phyloP scores from a whole-genome alignment of 73 alveolate genomes.

The Tetrahymena elliotti region DNA sequence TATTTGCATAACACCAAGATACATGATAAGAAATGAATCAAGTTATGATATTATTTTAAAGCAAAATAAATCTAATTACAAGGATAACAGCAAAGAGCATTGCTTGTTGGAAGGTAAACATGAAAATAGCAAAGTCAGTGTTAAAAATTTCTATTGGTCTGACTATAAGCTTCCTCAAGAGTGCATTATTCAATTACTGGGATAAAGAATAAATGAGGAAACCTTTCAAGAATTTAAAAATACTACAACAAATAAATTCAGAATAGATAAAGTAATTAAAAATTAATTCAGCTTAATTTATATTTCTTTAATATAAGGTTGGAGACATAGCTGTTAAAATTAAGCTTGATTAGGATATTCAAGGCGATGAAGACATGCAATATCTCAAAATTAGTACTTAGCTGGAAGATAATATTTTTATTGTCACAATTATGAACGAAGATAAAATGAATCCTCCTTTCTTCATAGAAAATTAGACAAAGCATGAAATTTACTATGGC shows the following conservation, averaged over 20 bases:
- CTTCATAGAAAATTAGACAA: not conserved
- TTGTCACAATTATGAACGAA: not conserved
- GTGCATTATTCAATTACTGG: not conserved
- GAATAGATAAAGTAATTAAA: not conserved
- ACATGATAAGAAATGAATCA: slow-evolving; percentile 33
- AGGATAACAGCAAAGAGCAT: not conserved
- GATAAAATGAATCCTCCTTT: not conserved
- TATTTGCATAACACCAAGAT: slow-evolving; percentile 34
- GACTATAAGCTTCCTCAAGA: not conserved
- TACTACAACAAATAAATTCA: not conserved
- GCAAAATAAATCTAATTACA: not conserved
- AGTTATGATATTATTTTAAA: not conserved
- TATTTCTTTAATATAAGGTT: not conserved
- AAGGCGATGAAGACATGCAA: not conserved
- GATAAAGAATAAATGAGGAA: not conserved
- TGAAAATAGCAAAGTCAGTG: not conserved
- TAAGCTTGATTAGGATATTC: not conserved
- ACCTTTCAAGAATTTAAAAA: not conserved
- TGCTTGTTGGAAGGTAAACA: not conserved
- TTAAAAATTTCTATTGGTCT: not conserved
- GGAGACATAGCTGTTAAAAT: not conserved
- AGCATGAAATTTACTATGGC: not conserved
- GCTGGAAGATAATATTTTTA: not conserved
- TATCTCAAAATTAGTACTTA: not conserved
- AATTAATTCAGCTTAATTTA: not conserved